Base-by-base conservation (phyloP, 2,329 filamentous ascomycete species). In the Colletotrichum tanaceti region DNA sequence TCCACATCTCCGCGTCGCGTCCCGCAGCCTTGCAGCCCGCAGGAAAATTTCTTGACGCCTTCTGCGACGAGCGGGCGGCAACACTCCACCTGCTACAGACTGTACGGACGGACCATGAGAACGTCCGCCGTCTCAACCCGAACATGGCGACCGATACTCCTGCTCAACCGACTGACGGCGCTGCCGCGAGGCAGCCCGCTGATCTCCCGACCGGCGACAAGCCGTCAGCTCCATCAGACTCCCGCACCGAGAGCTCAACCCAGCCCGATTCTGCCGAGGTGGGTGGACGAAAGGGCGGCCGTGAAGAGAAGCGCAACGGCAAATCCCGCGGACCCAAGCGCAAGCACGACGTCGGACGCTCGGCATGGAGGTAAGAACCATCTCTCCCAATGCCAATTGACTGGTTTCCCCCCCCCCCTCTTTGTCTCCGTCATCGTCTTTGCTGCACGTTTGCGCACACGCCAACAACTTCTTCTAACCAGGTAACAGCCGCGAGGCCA, bases 401-500 rank as follows among this genome's bases (percentile, higher is more conserved):
- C 50, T 6, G 38, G 20, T 38, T 35, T 4, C 24, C 24, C 24
- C 24, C 24, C 24, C 24, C 24, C 24, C 24, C 24, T 4, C 24
- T 35, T 10, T 35, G 9, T 35, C 32, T 35, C 9, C 28, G 28
- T 32, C 28, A 9, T 32, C 28, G 28, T 32, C 28, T 32, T 9
- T 2, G 28, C 9, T 32, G 32, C 32, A 35, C 32, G 14, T 49
- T 22, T 53, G 24, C 53, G 28, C 39, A 20, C 10, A 38, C 43
- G 52, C 58, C 64, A 67, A 65, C 46, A 35, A 24, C 58, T 52
- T 74, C 79, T 79, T 74, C 79, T 79, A 75, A 81, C 76, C 64
- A 77, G 78, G 68, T 69, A 39, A 43, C 73, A 81, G 79, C 57
- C 78, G 79, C 39, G 70, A 78, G 66, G 75, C 77, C 55, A 73